Conservation (phyloP, 495 filamentous ascomycete genomes). For the Hypoxylon lenormandii region DNA sequence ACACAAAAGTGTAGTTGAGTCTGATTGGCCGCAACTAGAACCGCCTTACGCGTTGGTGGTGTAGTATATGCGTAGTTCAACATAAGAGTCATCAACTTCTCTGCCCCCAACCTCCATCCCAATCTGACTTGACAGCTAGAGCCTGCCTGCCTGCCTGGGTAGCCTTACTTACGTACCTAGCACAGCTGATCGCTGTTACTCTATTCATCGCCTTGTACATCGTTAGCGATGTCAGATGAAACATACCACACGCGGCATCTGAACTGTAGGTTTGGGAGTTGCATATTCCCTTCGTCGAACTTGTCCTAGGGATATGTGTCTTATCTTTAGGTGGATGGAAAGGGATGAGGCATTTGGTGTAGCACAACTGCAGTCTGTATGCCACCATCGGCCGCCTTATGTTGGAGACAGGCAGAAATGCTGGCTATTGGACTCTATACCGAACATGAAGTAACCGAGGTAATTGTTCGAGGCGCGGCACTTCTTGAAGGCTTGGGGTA, state of each 20-base stretch:
- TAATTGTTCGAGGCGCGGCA: background rate
- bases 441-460: background rate
- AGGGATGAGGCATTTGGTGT: background rate
- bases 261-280: background rate
- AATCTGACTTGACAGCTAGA: no score
- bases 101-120: no score
- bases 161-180: no score
- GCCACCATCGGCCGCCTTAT: background rate
- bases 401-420: background rate
- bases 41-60: background rate
- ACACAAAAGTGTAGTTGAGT: background rate
- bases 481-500: no score
- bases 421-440: background rate
- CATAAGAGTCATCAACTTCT: no score
- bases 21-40: constrained; percentile 19
- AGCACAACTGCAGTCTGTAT: constrained; percentile 1
- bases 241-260: no score
- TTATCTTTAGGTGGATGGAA: background rate
- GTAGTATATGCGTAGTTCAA: no score
- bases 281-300: background rate
- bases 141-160: no score
- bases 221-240: no score
- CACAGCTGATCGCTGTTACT: no score
- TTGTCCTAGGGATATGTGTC: background rate
- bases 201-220: no score